Base-by-base conservation (phyloP, 495 filamentous ascomycete species). In the Hypoxylon rickii region DNA sequence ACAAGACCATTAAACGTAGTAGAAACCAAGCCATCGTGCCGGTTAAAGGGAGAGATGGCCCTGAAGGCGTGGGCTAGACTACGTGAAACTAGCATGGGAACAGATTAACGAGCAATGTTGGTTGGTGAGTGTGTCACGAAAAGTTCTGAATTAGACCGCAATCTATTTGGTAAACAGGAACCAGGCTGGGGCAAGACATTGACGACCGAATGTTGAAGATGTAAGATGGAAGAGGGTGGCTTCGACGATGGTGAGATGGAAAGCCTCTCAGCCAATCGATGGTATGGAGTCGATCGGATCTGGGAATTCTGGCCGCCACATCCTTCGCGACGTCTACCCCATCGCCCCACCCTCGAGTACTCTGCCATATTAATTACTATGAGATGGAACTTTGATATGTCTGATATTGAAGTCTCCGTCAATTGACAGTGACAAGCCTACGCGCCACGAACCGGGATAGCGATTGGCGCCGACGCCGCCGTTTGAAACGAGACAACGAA, bases 231-330 rank as follows among this genome's bases (percentile, higher is more conserved):
- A 7, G 32, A n/a, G 32, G 15, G 16, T 7, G 36, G 21, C n/a
- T 24, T 21, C 8, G 44, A 48, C 13, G 19, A 48, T 20, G 33
- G 45, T 33, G 40, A 37, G 44, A 44, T 55, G 39, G 17, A 24
- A 55, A 34, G 36, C 51, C 40, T 47, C 63, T 46, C 48, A 59
- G 62, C 66, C 66, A 68, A 68, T 68, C 2, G 34, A 63, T 53
- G 50, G 59, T 50, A 53, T 54, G 52, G 44, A 38, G 38, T 49
- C 33, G 22, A 39, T 39, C 47, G 31, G 59, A 64, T 16, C 63
- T 68, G 65, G 61, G 55, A 44, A 57, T 43, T 34, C 33, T 17
- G 41, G 22, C 40, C 55, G 65, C 58, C 62, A 63, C 65, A 50
- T 48, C 54, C 62, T 65, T 68, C 62, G 65, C 65, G 54, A 22